A percentile compares a stretch with the other conserved stretches of the same genome.
These are phyloP conservation scores for Mallotus nudiflorus DNA, from an alignment of 345 rosid species.

Conservation along the genomic window DNA sequence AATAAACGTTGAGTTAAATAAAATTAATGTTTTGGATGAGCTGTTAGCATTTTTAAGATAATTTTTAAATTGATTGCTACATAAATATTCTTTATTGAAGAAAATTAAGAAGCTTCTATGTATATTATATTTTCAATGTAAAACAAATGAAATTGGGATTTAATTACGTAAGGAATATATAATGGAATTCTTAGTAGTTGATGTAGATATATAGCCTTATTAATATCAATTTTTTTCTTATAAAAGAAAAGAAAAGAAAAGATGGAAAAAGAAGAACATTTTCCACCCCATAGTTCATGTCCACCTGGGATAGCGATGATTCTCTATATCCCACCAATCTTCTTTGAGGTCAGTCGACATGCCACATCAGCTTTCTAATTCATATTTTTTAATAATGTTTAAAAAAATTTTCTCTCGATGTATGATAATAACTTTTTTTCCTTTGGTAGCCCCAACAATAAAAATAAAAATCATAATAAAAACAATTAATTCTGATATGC, in stretches of 20 bases:
- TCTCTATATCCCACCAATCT: constrained; percentile 13
- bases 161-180: constrained; percentile 2
- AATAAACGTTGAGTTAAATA: too few species aligned
- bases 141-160: neutral
- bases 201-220: neutral
- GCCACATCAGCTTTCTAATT: constrained; percentile 7
- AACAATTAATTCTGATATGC: too few species aligned
- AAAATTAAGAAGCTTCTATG: neutral
- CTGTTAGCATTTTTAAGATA: too few species aligned
- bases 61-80: too few species aligned
- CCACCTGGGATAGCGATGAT: constrained; percentile 16
- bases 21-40: too few species aligned
- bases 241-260: neutral
- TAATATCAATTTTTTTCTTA: neutral
- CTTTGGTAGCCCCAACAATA: too few species aligned
- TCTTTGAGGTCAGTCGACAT: neutral
- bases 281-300: constrained; percentile 5
- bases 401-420: too few species aligned
- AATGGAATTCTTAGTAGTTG: neutral
- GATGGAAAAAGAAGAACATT: neutral
- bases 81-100: too few species aligned
- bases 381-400: neutral
- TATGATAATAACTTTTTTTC: too few species aligned
- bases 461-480: too few species aligned
- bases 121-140: too few species aligned